Conservation (phyloP, 495 filamentous ascomycete species). For the Lophiostoma macrostomum region DNA sequence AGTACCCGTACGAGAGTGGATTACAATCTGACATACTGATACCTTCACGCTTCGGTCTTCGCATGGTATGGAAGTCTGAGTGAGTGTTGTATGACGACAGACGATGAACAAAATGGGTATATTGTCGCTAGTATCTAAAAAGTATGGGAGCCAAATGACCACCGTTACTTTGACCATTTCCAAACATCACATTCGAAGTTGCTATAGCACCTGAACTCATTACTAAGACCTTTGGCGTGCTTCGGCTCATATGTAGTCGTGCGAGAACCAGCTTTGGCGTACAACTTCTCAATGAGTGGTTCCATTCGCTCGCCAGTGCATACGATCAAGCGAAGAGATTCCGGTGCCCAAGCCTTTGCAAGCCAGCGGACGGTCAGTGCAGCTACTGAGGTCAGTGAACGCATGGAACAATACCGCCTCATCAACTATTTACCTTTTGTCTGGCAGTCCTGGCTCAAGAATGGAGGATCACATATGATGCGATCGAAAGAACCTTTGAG, state of each 20-base stretch:
- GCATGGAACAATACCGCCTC: neutral
- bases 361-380: constrained; percentile 73
- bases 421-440: constrained; percentile 57
- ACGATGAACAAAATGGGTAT: too few species aligned
- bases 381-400: constrained; percentile 36
- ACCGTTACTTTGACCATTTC: constrained; percentile 37
- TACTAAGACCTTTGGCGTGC: constrained; percentile 67
- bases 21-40: too few species aligned
- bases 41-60: too few species aligned
- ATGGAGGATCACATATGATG: constrained; percentile 74
- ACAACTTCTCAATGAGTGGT: constrained; percentile 36
- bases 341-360: constrained; percentile 43
- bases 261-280: constrained; percentile 42
- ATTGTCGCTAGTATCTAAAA: too few species aligned
- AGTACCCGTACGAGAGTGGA: too few species aligned
- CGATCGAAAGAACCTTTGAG: constrained; percentile 63
- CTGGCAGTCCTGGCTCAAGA: constrained; percentile 75
- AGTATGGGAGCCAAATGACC: too few species aligned
- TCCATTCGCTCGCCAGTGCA: constrained; percentile 46
- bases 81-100: too few species aligned
- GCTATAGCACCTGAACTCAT: constrained; percentile 75
- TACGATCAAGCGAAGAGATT: constrained; percentile 34
- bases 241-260: constrained; percentile 60
- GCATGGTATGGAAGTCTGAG: too few species aligned
- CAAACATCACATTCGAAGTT: constrained; percentile 64